Evolutionary conservation across 192 early-diverging fungal genomes (phyloP).

Genomic region (Umbelopsis vinacea): DNA sequence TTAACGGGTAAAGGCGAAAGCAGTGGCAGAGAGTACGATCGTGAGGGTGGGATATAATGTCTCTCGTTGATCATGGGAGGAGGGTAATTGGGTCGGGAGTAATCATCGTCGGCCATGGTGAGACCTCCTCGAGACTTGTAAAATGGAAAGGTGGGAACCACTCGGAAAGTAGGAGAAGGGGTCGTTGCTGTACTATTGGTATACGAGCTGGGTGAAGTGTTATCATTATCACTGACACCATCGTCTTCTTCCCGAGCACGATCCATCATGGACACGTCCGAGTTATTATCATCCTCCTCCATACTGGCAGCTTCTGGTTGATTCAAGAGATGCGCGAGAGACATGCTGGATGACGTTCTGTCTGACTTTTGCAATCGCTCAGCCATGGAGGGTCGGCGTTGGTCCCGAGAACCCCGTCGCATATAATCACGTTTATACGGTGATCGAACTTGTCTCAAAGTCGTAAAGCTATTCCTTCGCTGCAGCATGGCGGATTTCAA

Average conservation of each 20-base stretch:
- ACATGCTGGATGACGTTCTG: constrained; percentile 28
- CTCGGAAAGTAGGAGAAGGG: constrained; percentile 32
- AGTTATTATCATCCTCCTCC: constrained; percentile 4
- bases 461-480: constrained; percentile 28
- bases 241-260: background rate
- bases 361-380: background rate
- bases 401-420: constrained; percentile 7
- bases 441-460: constrained; percentile 25
- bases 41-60: constrained; percentile 13
- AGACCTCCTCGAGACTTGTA: constrained; percentile 22
- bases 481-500: constrained; percentile 4
- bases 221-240: constrained; percentile 4
- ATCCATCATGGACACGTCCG: constrained; percentile 18
- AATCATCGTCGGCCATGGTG: constrained; percentile 14
- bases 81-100: constrained; percentile 1
- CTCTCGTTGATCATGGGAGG: background rate
- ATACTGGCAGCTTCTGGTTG: background rate
- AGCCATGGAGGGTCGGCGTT: constrained; percentile 7
- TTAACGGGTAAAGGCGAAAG: constrained; percentile 5
- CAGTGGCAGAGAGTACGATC: constrained; percentile 1
- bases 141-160: constrained; percentile 32
- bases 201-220: constrained; percentile 15
- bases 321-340: constrained; percentile 29
- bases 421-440: constrained; percentile 25
- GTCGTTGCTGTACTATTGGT: constrained; percentile 17